Base-by-base conservation (phyloP, 2,329 filamentous ascomycete genomes). In the Bimuria novae-zelandiae region DNA sequence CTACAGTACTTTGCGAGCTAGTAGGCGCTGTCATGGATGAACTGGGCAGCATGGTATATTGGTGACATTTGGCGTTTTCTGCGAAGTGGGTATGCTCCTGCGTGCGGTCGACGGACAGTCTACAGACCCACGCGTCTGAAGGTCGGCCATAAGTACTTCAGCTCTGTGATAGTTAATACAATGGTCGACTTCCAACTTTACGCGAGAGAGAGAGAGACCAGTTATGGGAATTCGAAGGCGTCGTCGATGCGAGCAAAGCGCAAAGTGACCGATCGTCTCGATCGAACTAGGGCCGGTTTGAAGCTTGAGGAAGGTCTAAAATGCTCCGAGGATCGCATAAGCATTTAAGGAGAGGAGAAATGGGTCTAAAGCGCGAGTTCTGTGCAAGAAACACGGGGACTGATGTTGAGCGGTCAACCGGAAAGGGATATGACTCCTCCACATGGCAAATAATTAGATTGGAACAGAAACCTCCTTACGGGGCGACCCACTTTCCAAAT, bases 21-120 rank as follows among this genome's bases (percentile, higher is more conserved):
- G 58, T 45, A 44, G 43, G 49, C 51, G 52, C 49, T 45, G 59
- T 59, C 50, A 52, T 60, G 60, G n/a, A 60, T 61, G 56, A 64
- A 65, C 67, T 71, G 68, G 70, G 69, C 68, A 71, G 69, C 68
- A 72, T 62, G 61, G 64, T 68, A 70, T 71, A 64, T 59, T 47
- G 52, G 55, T 52, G 33, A 14, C 37, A 33, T 36, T 27, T 27
- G 41, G 33, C 6, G 37, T 49, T 47, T 47, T 52, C 29, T 41
- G 51, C 51, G 52, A 47, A 39, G 43, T 55, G 49, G 56, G 32
- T 37, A 43, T 39, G 48, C 51, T 55, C 44, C 47, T 63, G 58
- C 54, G 52, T 56, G 45, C 40, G 55, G 10, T 39, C 39, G 55
- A 22, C 12, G 35, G 42, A 42, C n/a, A n/a, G n/a, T n/a, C n/a